These are phyloP conservation scores for Leccinum pellstonianum DNA, from an alignment of 768 basidiomycete genomes.

Conservation along the genomic window DNA sequence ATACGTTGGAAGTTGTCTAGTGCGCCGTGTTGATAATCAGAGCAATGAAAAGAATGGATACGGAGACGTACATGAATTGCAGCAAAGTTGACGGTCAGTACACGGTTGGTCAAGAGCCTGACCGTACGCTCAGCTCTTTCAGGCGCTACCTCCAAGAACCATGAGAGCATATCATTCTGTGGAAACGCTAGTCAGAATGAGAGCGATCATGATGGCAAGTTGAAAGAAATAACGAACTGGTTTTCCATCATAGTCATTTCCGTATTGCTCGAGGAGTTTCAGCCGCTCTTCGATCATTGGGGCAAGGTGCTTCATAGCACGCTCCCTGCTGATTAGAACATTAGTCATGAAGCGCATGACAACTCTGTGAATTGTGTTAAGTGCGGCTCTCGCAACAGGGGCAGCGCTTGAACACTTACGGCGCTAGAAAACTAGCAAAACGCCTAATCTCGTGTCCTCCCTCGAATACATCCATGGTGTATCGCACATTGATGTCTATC, in stretches of 20 bases:
- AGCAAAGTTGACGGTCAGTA: not conserved
- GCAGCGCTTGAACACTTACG: not conserved
- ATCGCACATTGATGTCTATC: not conserved
- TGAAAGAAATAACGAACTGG: not conserved
- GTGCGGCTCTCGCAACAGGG: too few relatives aligned
- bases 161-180: not conserved
- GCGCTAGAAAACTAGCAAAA: not conserved
- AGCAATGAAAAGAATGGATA: not conserved
- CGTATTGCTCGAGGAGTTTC: not conserved
- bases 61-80: conserved; percentile 16
- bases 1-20: not conserved
- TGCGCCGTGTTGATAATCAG: not conserved
- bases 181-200: not conserved
- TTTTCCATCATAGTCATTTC: not conserved
- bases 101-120: not conserved
- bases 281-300: not conserved
- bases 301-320: not conserved
- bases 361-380: not conserved
- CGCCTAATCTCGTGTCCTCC: not conserved
- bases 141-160: not conserved
- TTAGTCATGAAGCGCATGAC: not conserved
- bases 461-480: not conserved
- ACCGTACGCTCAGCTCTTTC: not conserved
- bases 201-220: not conserved
- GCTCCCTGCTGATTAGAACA: not conserved